Conservation (phyloP, 768 basidiomycete genomes). For the Termitomyces titanicus region DNA sequence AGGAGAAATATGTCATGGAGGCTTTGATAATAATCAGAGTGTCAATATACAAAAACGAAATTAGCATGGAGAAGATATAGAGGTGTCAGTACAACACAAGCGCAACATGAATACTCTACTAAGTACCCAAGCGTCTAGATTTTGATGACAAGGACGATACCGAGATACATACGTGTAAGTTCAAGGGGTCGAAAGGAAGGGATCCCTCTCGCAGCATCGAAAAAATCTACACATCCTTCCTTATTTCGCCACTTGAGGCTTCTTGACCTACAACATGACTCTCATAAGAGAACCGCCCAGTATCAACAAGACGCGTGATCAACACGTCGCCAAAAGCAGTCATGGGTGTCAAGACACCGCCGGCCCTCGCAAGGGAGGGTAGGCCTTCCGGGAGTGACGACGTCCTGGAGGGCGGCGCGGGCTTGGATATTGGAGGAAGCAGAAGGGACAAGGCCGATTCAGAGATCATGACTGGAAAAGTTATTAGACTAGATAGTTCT, state of each 20-base stretch:
- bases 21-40: too few species aligned
- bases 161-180: too few species aligned
- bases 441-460: conserved; percentile 76
- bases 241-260: conserved; percentile 11
- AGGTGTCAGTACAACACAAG: too few species aligned
- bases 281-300: conserved; percentile 54
- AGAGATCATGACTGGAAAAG: conserved; percentile 60
- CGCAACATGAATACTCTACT: not conserved
- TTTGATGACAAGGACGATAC: too few species aligned
- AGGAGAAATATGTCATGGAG: too few species aligned
- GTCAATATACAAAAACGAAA: not conserved
- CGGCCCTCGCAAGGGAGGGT: conserved; percentile 52
- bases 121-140: not conserved
- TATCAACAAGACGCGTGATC: conserved; percentile 59
- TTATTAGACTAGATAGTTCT: not conserved
- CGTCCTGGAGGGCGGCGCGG: conserved; percentile 6
- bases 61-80: not conserved
- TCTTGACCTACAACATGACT: conserved; percentile 42
- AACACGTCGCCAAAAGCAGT: conserved; percentile 78
- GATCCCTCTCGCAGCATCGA: not conserved
- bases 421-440: conserved; percentile 35
- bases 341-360: conserved; percentile 83
- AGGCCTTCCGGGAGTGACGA: conserved; percentile 38
- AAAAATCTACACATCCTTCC: conserved; percentile 17
- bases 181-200: too few species aligned